A percentile compares a stretch with the other conserved stretches of the same genome.
Evolutionary conservation across 2,329 filamentous ascomycete species (phyloP).

Genomic region (Pseudogymnoascus sp.): DNA sequence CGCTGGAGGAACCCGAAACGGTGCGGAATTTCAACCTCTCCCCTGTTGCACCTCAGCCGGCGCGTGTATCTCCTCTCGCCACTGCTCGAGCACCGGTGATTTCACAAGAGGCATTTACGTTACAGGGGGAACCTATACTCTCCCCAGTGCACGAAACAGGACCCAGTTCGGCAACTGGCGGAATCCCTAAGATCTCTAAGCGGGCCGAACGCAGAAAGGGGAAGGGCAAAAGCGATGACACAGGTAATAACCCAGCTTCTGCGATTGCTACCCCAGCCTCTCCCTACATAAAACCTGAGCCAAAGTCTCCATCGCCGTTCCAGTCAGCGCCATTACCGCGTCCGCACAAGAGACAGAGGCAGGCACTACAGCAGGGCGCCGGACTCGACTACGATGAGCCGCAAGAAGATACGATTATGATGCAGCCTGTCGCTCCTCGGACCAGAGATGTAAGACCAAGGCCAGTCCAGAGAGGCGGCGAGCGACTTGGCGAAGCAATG

Average conservation of each 20-base stretch:
- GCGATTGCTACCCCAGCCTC: slow-evolving; percentile 38
- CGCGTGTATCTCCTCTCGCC: slow-evolving; percentile 58
- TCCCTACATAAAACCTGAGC: slow-evolving; percentile 58
- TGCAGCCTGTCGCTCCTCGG: slow-evolving; percentile 18
- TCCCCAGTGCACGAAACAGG: slow-evolving; percentile 48
- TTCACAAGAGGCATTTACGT: slow-evolving; percentile 23
- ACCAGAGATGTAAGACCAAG: not conserved
- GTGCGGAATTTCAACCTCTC: slow-evolving; percentile 62
- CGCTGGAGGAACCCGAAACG: not conserved
- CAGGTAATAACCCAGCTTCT: slow-evolving; percentile 15
- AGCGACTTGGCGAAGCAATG: slow-evolving; percentile 1
- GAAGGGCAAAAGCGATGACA: slow-evolving; percentile 46
- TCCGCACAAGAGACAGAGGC: slow-evolving; percentile 52
- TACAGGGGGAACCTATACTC: slow-evolving; percentile 40
- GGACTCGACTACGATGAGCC: slow-evolving; percentile 41
- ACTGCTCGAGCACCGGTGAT: slow-evolving; percentile 35
- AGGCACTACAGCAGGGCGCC: slow-evolving; percentile 38
- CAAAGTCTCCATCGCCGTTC: slow-evolving; percentile 57
- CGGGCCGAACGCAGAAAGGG: slow-evolving; percentile 46
- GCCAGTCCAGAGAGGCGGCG: not conserved
- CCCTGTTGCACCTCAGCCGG: slow-evolving; percentile 68
- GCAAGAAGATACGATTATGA: slow-evolving; percentile 37
- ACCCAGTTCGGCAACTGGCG: slow-evolving; percentile 51
- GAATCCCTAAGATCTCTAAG: slow-evolving; percentile 50
- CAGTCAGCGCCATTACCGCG: slow-evolving; percentile 46